Evolutionary conservation across 768 basidiomycete genomes (phyloP).

Genomic region (Serendipita sp.): DNA sequence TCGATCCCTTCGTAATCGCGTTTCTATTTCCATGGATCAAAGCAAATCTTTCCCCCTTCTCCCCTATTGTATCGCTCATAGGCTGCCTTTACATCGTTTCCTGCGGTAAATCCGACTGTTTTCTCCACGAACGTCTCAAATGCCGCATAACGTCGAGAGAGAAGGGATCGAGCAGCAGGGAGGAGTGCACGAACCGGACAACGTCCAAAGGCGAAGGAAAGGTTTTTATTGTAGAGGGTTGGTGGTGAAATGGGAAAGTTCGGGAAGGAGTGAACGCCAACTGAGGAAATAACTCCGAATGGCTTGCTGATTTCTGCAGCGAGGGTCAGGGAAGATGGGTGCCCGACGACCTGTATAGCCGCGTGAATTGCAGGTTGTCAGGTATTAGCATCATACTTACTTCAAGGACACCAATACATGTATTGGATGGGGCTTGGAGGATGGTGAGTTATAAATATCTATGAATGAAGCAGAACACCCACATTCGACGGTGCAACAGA

Average conservation of each 20-base stretch:
- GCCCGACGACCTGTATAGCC: slow-evolving; percentile 59
- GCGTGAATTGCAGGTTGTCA: too few relatives aligned
- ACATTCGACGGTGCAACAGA: slow-evolving; percentile 7
- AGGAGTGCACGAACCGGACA: slow-evolving; percentile 64
- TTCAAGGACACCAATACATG: slow-evolving; percentile 54
- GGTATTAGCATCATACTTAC: slow-evolving; percentile 24
- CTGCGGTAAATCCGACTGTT: slow-evolving; percentile 38
- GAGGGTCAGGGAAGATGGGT: slow-evolving; percentile 43
- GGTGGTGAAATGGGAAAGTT: slow-evolving; percentile 31
- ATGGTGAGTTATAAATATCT: too few relatives aligned
- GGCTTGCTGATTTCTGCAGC: slow-evolving; percentile 58
- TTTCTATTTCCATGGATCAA: slow-evolving; percentile 71
- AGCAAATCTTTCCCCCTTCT: slow-evolving; percentile 57
- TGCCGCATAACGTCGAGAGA: slow-evolving; percentile 32
- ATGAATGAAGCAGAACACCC: neutral
- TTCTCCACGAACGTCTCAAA: slow-evolving; percentile 30
- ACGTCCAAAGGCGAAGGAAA: slow-evolving; percentile 66
- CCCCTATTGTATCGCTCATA: slow-evolving; percentile 61
- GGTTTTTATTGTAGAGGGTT: slow-evolving; percentile 57
- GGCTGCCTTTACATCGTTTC: slow-evolving; percentile 29
- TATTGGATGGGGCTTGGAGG: slow-evolving; percentile 15
- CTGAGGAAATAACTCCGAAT: slow-evolving; percentile 60
- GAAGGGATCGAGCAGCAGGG: slow-evolving; percentile 53
- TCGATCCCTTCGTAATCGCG: too few relatives aligned
- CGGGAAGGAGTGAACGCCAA: slow-evolving; percentile 49